phyloP scores from a whole-genome alignment of 306 rosid species.

The Ormosia emarginata region DNA sequence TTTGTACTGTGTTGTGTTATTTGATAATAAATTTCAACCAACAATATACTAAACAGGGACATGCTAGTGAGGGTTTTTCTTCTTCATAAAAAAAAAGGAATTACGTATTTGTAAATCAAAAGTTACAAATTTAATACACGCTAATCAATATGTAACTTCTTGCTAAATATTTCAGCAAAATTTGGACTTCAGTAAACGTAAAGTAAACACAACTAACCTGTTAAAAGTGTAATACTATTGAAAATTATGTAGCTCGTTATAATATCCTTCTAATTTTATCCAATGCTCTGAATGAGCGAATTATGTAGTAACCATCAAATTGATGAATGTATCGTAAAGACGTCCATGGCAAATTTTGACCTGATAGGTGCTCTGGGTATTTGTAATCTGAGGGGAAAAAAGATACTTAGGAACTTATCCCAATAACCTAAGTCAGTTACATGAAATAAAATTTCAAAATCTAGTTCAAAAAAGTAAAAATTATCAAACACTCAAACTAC shows the following conservation, averaged over 20 bases:
- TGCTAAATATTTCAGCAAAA: not conserved
- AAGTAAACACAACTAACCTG: not conserved
- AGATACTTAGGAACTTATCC: not conserved
- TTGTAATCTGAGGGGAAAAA: not conserved
- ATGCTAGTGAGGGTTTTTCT: not conserved
- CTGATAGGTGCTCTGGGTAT: not conserved
- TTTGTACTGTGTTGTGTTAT: not conserved
- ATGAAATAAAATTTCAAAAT: not conserved
- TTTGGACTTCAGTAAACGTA: not conserved
- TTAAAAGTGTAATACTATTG: not conserved
- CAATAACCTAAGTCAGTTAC: not conserved
- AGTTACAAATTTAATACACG: not conserved
- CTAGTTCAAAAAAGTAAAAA: not conserved
- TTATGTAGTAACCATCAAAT: not conserved
- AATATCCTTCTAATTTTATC: not conserved
- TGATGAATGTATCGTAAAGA: not conserved
- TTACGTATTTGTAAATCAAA: not conserved
- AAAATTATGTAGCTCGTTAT: not conserved
- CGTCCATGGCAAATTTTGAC: not conserved
- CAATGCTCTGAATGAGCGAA: not conserved
- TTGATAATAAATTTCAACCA: not conserved
- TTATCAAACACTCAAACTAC: not conserved
- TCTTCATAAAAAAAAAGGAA: not conserved
- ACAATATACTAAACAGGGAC: not conserved
- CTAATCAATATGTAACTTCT: not conserved